A percentile compares a stretch with the other conserved stretches of the same genome.
These are phyloP conservation scores for Annona cherimola DNA, from an alignment of 164 flowering plant species.

Conservation along the genomic window DNA sequence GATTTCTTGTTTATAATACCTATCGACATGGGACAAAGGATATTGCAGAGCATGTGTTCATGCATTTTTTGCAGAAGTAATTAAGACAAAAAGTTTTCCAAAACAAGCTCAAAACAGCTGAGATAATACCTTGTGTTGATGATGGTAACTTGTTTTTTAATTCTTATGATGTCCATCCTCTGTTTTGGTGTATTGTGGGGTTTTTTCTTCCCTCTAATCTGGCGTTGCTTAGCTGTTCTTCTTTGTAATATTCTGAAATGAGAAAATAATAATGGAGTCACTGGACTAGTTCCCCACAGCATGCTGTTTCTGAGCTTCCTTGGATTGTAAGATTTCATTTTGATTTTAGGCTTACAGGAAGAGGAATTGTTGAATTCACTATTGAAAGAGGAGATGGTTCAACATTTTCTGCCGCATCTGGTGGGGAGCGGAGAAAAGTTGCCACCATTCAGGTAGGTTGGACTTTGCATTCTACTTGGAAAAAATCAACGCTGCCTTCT, in stretches of 20 bases:
- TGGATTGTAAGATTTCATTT: not conserved
- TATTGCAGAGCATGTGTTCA: not conserved
- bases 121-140: not conserved
- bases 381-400: slow-evolving; percentile 84
- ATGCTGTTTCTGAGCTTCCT: not conserved
- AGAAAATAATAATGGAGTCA: too few relatives aligned
- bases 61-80: not conserved
- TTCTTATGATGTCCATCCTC: not conserved
- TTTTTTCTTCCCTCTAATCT: not conserved
- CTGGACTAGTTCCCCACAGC: not conserved
- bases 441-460: slow-evolving; percentile 68
- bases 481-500: not conserved
- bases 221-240: too few relatives aligned
- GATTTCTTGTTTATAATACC: not conserved
- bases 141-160: not conserved
- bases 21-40: not conserved
- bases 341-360: slow-evolving; percentile 67
- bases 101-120: not conserved
- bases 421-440: slow-evolving; percentile 58
- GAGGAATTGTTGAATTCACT: slow-evolving; percentile 75
- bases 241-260: too few relatives aligned
- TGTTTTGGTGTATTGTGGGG: not conserved
- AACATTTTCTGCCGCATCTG: slow-evolving; percentile 66
- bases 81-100: not conserved
- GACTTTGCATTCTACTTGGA: not conserved